Evolutionary conservation across 208 protist species (phyloP).

Genomic region (Blechomonas ayalai): DNA sequence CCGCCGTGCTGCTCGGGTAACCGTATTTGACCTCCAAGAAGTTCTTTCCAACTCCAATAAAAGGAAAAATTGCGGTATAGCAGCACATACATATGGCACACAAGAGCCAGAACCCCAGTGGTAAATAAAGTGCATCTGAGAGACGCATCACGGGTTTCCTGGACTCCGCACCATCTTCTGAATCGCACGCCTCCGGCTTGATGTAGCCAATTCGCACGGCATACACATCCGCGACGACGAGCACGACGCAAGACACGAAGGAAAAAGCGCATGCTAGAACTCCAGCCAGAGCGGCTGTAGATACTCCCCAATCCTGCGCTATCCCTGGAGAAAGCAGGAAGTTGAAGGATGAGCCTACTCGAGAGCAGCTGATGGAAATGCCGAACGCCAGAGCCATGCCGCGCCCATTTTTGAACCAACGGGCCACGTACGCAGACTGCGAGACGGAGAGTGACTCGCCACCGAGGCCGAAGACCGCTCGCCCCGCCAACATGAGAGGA

Average conservation of each 20-base stretch:
- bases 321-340: constrained; percentile 85
- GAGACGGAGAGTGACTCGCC: constrained; percentile 84
- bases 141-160: constrained; percentile 39
- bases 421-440: constrained; percentile 88
- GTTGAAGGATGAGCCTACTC: constrained; percentile 88
- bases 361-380: constrained; percentile 86
- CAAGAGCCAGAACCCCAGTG: constrained; percentile 70
- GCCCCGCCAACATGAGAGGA: constrained; percentile 62
- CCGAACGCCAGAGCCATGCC: constrained; percentile 90
- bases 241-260: constrained; percentile 40
- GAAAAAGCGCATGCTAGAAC: constrained; percentile 58
- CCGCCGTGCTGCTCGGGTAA: constrained; percentile 35
- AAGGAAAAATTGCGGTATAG: constrained; percentile 82
- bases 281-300: constrained; percentile 53
- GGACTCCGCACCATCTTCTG: background rate
- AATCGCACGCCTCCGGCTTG: constrained; percentile 28
- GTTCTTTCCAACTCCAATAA: constrained; percentile 74
- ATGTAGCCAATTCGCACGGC: constrained; percentile 68
- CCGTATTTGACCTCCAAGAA: constrained; percentile 87
- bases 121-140: constrained; percentile 43
- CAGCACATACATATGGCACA: constrained; percentile 78
- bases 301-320: constrained; percentile 37
- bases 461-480: constrained; percentile 85
- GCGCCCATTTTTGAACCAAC: constrained; percentile 78
- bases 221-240: constrained; percentile 59